A percentile compares a stretch with the other conserved stretches of the same genome.
Evolutionary conservation across 148 eudicot species (phyloP).

Genomic region (Silene latifolia): DNA sequence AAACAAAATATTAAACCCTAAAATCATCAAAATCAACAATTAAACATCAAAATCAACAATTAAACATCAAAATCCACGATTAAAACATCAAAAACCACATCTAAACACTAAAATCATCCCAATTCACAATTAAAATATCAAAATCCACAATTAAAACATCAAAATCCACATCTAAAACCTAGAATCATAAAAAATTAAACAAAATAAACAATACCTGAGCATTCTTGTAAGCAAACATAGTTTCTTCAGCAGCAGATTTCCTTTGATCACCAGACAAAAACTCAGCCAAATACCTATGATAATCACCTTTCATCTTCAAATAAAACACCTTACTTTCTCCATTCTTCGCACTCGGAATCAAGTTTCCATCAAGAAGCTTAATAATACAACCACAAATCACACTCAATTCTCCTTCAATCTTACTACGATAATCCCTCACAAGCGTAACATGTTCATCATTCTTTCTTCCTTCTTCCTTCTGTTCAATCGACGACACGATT

Average conservation of each 20-base stretch:
- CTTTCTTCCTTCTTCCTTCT: conserved; percentile 65
- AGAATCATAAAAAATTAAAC: neutral
- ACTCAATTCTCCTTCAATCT: conserved; percentile 49
- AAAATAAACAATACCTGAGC: conserved; percentile 60
- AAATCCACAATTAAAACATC: too few relatives aligned
- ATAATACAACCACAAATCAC: conserved; percentile 48
- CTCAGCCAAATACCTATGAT: conserved; percentile 54
- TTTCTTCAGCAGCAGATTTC: conserved; percentile 53
- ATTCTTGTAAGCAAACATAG: conserved; percentile 46
- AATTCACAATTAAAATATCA: too few relatives aligned
- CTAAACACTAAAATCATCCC: too few relatives aligned
- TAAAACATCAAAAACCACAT: too few relatives aligned
- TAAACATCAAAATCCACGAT: too few relatives aligned
- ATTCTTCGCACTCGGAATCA: conserved; percentile 35
- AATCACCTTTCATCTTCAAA: conserved; percentile 63
- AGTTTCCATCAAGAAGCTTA: conserved; percentile 35
- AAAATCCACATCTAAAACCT: neutral
- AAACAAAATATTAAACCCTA: too few relatives aligned
- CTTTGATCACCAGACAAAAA: conserved; percentile 44
- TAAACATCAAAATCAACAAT: too few relatives aligned
- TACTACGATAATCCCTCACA: conserved; percentile 46
- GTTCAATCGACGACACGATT: conserved; percentile 66
- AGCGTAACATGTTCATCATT: conserved; percentile 63
- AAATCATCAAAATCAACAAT: too few relatives aligned
- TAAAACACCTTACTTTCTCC: conserved; percentile 54